phyloP scores from a whole-genome alignment of 352 stramenopile genomes.

The Globisporangium cylindrosporum region DNA sequence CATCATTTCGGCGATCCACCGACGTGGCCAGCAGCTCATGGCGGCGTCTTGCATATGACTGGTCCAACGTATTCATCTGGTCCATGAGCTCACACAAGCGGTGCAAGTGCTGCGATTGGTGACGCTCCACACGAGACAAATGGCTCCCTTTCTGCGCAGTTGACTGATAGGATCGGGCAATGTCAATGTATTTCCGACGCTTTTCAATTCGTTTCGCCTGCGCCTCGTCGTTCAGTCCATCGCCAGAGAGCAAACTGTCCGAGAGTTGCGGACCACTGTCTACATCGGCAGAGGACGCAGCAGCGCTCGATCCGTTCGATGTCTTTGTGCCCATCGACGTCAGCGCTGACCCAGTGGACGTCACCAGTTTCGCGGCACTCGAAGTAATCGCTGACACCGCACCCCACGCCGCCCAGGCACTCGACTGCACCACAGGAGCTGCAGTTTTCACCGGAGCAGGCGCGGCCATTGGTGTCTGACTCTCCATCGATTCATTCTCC shows the following conservation, averaged over 20 bases:
- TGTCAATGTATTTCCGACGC: constrained; percentile 64
- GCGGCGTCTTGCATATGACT: constrained; percentile 36
- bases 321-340: constrained; percentile 38
- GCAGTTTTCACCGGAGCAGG: constrained; percentile 19
- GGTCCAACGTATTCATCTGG: constrained; percentile 69
- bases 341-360: constrained; percentile 56
- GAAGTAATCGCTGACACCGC: constrained; percentile 70
- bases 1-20: constrained; percentile 27
- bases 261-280: constrained; percentile 44
- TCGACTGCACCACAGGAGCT: constrained; percentile 21
- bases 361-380: constrained; percentile 73
- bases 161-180: constrained; percentile 57
- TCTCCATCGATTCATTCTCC: constrained; percentile 27
- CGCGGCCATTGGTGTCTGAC: neutral
- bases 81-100: constrained; percentile 70
- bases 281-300: constrained; percentile 10
- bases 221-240: constrained; percentile 16
- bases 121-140: constrained; percentile 53
- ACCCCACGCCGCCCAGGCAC: constrained; percentile 66
- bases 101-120: constrained; percentile 67
- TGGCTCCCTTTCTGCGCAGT: constrained; percentile 60
- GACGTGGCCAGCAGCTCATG: constrained; percentile 31
- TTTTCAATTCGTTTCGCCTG: constrained; percentile 32
- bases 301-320: constrained; percentile 18
- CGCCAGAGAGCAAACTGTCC: constrained; percentile 36